Evolutionary conservation across 2,329 filamentous ascomycete species (phyloP).

Genomic region (Ophiocordyceps camponoti-rufipedis): DNA sequence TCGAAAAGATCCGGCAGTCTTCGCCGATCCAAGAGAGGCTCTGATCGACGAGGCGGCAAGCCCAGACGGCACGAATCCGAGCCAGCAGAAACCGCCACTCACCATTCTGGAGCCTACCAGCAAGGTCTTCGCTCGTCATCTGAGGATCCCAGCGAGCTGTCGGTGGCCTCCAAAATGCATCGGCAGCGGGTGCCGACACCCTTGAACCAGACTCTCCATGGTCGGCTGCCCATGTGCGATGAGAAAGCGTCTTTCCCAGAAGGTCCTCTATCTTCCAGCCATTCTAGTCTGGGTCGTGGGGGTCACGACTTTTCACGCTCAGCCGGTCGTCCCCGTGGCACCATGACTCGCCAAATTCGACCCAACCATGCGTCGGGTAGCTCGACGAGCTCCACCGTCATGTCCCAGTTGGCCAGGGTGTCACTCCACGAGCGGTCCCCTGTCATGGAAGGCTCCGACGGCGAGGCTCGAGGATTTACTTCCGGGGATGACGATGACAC

Average conservation of each 20-base stretch:
- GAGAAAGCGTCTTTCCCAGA: constrained; percentile 6
- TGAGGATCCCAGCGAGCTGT: constrained; percentile 1
- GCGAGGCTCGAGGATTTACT: constrained; percentile 43
- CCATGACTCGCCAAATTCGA: constrained; percentile 17
- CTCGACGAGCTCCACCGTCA: constrained; percentile 22
- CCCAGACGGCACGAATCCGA: constrained; percentile 36
- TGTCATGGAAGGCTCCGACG: constrained; percentile 51
- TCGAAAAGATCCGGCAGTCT: constrained; percentile 34
- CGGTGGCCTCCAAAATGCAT: constrained; percentile 1
- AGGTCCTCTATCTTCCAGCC: constrained; percentile 32
- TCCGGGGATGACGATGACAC: constrained; percentile 60
- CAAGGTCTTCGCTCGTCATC: background rate
- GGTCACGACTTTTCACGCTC: constrained; percentile 31
- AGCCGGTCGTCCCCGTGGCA: constrained; percentile 10
- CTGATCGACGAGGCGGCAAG: constrained; percentile 18
- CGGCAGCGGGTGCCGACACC: constrained; percentile 3
- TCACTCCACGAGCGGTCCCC: constrained; percentile 23
- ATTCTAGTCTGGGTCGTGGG: constrained; percentile 21
- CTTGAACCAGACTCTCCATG: constrained; percentile 6
- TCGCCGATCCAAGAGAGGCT: constrained; percentile 32
- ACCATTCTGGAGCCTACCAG: constrained; percentile 10
- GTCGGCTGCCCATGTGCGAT: background rate
- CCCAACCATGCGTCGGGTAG: constrained; percentile 24
- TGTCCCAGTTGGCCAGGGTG: constrained; percentile 16
- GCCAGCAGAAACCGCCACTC: constrained; percentile 17